Percentiles rank a stretch among this genome's conserved stretches.
phyloP scores from a whole-genome alignment of 2,329 filamentous ascomycete genomes.

The Truncatella angustata region DNA sequence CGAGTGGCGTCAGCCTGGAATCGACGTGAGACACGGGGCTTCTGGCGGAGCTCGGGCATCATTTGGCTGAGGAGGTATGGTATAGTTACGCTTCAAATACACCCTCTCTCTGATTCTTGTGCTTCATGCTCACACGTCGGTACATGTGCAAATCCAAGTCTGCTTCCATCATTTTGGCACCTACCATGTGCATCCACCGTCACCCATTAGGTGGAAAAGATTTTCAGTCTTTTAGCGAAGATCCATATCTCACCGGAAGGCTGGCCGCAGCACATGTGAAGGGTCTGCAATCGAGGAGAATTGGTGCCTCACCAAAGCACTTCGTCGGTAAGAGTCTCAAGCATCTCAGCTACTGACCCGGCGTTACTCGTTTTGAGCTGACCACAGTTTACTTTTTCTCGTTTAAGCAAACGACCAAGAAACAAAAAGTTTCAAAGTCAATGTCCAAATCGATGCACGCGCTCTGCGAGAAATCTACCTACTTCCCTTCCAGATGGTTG shows the following conservation, averaged over 20 bases:
- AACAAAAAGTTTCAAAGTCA: conserved; percentile 54
- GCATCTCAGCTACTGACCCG: neutral
- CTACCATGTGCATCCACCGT: conserved; percentile 62
- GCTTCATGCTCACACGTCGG: neutral
- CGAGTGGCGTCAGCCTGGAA: conserved; percentile 55
- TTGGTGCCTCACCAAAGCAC: conserved; percentile 58
- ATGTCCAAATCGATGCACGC: conserved; percentile 52
- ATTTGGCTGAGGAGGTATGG: conserved; percentile 47
- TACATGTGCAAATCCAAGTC: conserved; percentile 45
- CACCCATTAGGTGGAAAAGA: conserved; percentile 58
- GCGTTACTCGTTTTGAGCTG: neutral
- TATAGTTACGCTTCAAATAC: neutral
- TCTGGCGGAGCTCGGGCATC: conserved; percentile 46
- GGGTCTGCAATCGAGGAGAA: conserved; percentile 55
- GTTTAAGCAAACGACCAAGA: conserved; percentile 53
- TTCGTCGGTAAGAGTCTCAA: conserved; percentile 40
- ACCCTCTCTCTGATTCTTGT: neutral
- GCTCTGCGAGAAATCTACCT: conserved; percentile 58
- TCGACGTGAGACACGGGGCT: conserved; percentile 56
- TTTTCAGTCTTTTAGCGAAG: conserved; percentile 58
- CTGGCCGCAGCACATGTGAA: conserved; percentile 50
- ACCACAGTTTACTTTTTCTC: neutral
- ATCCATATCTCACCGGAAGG: conserved; percentile 54
- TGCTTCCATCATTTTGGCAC: conserved; percentile 57
- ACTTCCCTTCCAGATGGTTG: conserved; percentile 55